A percentile compares a stretch with the other conserved stretches of the same genome.
phyloP scores from a whole-genome alignment of 352 stramenopile genomes.

The Phytophthora meadii region DNA sequence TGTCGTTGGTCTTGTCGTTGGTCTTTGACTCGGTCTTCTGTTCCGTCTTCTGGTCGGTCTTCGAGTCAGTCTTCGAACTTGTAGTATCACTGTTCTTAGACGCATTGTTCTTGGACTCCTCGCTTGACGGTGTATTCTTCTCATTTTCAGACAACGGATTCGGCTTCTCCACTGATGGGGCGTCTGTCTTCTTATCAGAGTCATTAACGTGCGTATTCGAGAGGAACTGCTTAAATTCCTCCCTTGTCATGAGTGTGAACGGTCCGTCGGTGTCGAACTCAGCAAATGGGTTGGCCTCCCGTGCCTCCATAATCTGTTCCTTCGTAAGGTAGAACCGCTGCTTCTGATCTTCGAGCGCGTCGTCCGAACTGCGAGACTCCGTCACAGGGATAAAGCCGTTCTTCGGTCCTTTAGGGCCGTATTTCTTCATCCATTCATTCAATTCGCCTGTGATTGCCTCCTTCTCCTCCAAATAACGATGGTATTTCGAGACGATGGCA shows the following conservation, averaged over 20 bases:
- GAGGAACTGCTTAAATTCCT: conserved; percentile 57
- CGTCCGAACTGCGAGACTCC: conserved; percentile 45
- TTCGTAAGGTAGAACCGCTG: conserved; percentile 62
- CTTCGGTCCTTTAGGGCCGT: conserved; percentile 25
- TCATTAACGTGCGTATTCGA: conserved; percentile 40
- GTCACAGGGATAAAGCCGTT: conserved; percentile 47
- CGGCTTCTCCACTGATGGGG: conserved; percentile 7
- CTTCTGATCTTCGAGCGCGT: conserved; percentile 42
- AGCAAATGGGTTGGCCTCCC: conserved; percentile 46
- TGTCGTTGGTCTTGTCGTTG: background rate
- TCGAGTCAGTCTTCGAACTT: too few relatives aligned
- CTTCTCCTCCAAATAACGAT: conserved; percentile 61
- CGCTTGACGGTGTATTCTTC: conserved; percentile 11
- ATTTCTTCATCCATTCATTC: conserved; percentile 56
- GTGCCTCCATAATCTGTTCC: conserved; percentile 42
- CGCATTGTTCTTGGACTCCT: conserved; percentile 6
- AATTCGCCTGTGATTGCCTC: conserved; percentile 49
- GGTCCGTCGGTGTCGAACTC: conserved; percentile 52
- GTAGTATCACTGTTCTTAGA: conserved; percentile 1
- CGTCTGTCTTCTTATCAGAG: conserved; percentile 9
- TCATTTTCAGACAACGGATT: conserved; percentile 22
- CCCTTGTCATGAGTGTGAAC: conserved; percentile 63
- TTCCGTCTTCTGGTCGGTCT: too few relatives aligned
- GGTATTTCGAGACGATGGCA: conserved; percentile 54
- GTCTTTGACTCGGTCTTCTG: too few relatives aligned